Base-by-base conservation (phyloP, 2,329 filamentous ascomycete species). In the Trichocomaceae sp. region DNA sequence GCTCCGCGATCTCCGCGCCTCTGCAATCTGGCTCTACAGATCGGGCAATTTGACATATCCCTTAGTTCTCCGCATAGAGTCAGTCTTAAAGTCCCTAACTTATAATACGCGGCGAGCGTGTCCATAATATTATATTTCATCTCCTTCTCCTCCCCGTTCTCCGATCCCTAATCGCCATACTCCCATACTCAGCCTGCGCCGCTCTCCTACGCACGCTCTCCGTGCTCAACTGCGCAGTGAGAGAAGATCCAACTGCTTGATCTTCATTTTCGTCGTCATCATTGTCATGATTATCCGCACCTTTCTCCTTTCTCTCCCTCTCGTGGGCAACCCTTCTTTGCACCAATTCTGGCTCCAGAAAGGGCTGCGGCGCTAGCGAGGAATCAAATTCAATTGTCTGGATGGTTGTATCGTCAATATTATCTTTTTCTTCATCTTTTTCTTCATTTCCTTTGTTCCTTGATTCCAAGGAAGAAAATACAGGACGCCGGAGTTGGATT, bases 291-390 rank as follows among this genome's bases (percentile, higher is more conserved):
- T 37, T 6, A 17, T 39, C 46, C 3, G 42, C 13, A 15, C 17
- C 39, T 45, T 42, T 41, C n/a, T 37, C 9, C 44, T 46, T 29
- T 23, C 31, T 37, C 44, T 60, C 51, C 55, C 56, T 55, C 58
- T 35, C 22, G 23, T 12, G 26, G 42, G 54, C 51, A 23, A 65
- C 53, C 47, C 72, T 64, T 12, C 57, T 62, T 54, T 69, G 67
- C 60, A 71, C 67, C 9, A 60, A 47, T 5, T 58, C 62, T 7
- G 70, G 67, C 56, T 74, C 69, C 8, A 74, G 62, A 52, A 75
- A 74, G 20, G 69, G 72, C 57, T 73, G 70, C 33, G 69, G 62
- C 19, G 64, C 56, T 7, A 56, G 54, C 22, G 66, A 66, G 15
- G 71, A 69, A 47, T 72, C 61, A 50, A 69, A 63, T 45, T 71